Conservation (phyloP, 75 land plant species). For the Picea sitchensis region DNA sequence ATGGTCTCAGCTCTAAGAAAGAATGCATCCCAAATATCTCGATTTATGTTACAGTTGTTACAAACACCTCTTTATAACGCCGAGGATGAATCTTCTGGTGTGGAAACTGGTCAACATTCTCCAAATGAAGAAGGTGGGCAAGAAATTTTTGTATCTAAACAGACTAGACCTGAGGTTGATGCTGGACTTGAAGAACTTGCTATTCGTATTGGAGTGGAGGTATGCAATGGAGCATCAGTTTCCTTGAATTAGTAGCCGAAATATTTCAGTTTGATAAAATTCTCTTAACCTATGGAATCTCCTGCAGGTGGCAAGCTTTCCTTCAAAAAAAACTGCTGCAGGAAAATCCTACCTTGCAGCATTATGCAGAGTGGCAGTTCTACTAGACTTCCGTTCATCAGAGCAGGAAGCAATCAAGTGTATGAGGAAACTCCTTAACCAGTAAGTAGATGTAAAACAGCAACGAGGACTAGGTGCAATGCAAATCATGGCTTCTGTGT, state of each 20-base stretch:
- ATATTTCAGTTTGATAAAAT: neutral
- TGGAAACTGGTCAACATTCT: conserved; percentile 5
- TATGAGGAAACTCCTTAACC: conserved; percentile 57
- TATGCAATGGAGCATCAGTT: conserved; percentile 16
- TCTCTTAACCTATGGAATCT: neutral
- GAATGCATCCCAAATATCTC: conserved; percentile 65
- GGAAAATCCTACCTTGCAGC: conserved; percentile 63
- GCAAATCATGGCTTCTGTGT: no score
- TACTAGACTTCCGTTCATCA: conserved; percentile 57
- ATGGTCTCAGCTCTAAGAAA: conserved; percentile 59
- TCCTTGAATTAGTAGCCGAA: neutral
- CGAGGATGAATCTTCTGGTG: conserved; percentile 16
- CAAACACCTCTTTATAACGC: conserved; percentile 57
- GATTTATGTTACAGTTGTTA: conserved; percentile 87
- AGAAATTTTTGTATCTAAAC: neutral
- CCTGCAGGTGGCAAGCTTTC: conserved; percentile 53
- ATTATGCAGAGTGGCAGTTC: conserved; percentile 45
- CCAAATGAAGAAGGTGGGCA: conserved; percentile 6
- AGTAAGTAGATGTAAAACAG: conserved; percentile 18
- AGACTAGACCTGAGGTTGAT: conserved; percentile 31
- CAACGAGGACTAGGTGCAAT: neutral
- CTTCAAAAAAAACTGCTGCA: conserved; percentile 56
- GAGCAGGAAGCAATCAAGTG: conserved; percentile 68
- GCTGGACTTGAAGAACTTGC: conserved; percentile 76
- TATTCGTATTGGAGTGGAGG: conserved; percentile 79